Base-by-base conservation (phyloP, 768 basidiomycete species). In the Heimioporus sp. region DNA sequence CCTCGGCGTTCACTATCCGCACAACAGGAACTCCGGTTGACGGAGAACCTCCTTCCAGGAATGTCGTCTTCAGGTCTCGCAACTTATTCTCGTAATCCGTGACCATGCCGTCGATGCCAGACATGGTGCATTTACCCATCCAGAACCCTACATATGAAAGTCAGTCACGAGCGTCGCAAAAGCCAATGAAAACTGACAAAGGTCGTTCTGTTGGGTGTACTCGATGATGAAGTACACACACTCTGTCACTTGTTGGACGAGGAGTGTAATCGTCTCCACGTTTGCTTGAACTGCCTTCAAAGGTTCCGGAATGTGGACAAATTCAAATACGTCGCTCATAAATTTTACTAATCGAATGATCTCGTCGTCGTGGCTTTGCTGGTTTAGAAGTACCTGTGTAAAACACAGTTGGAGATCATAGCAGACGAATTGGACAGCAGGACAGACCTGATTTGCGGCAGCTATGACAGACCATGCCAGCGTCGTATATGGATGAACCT, bases 401-500 rank as follows among this genome's bases (percentile, higher is more conserved):
- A 30, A 38, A 28, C 13, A n/a, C 21, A 17, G n/a, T 21, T 10
- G 28, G 13, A 4, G 1, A 37, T 42, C 17, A 53, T n/a, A n/a
- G n/a, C n/a, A n/a, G n/a, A 34, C n/a, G 2, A 24, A 31, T 31
- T 19, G 21, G 24, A 19, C 1, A 20, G 20, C 7, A 17, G 4
- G 11, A 34, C 48, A 38, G 10, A 49, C 52, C 15, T 53, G 20
- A 30, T 32, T 39, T 12, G 24, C 36, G 17, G 46, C 24, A 2
- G 46, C 30, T 10, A 48, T 17, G 19, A 39, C 37, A 11, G 46
- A 44, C 35, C 20, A 49, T 1, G 43, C 43, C 4, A 54, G 17
- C 11, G 43, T 44, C 4, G 21, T 16, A 44, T 49, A 49, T 3
- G 47, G 52, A 38, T 53, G 43, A 24, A 49, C 37, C 52, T 53